Percentiles rank a stretch among this genome's conserved stretches.
phyloP scores from a whole-genome alignment of 2,329 filamentous ascomycete genomes.

The Pseudogymnoascus sp. region DNA sequence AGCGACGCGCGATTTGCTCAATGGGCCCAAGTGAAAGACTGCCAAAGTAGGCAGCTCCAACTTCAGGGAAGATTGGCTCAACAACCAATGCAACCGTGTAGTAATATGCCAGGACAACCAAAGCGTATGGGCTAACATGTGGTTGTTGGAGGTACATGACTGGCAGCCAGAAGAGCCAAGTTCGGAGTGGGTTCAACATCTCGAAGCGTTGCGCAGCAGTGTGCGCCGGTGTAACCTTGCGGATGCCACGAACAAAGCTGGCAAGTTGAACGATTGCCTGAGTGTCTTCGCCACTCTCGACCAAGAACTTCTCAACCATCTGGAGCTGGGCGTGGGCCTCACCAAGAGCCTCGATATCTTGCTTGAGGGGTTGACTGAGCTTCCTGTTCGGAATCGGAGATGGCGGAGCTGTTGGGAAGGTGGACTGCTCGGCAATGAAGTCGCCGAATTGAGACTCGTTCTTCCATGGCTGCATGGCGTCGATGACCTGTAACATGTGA shows the following conservation, averaged over 20 bases:
- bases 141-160: conserved; percentile 72
- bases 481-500: conserved; percentile 56
- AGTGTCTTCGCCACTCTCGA: conserved; percentile 59
- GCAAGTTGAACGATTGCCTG: conserved; percentile 61
- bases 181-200: conserved; percentile 75
- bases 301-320: conserved; percentile 58
- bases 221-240: conserved; percentile 59
- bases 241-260: conserved; percentile 62
- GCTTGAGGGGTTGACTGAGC: conserved; percentile 54
- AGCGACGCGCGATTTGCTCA: conserved; percentile 73
- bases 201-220: conserved; percentile 80
- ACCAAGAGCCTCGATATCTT: conserved; percentile 61
- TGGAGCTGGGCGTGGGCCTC: conserved; percentile 58
- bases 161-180: conserved; percentile 95
- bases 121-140: conserved; percentile 63
- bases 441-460: conserved; percentile 80
- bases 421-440: conserved; percentile 72
- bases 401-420: conserved; percentile 57
- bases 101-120: conserved; percentile 82
- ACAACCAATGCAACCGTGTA: conserved; percentile 82
- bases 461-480: conserved; percentile 86
- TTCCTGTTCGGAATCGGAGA: conserved; percentile 51
- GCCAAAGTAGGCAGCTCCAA: conserved; percentile 81
- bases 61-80: conserved; percentile 85
- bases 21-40: conserved; percentile 71